Conservation (phyloP, 345 rosid species). For the Crucihimalaya himalaica region DNA sequence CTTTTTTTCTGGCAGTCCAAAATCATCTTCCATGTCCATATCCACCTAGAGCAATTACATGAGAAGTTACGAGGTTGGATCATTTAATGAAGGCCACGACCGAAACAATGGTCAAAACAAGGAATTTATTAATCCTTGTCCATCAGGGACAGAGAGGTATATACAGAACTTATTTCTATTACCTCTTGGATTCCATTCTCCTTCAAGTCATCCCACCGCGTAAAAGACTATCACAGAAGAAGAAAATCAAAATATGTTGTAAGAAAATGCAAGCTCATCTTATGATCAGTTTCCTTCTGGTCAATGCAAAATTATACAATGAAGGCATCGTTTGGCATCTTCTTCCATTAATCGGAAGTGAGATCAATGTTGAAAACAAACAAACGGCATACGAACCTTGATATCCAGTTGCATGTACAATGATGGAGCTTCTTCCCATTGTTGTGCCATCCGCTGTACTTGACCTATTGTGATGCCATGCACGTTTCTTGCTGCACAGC, state of each 20-base stretch:
- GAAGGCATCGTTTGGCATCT: neutral
- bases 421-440: constrained; percentile 87
- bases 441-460: constrained; percentile 75
- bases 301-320: constrained; percentile 20
- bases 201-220: constrained; percentile 77
- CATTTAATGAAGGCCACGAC: neutral
- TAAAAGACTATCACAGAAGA: constrained; percentile 64
- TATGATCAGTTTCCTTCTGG: neutral
- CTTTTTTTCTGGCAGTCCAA: constrained; percentile 48
- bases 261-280: neutral
- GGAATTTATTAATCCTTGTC: constrained; percentile 1
- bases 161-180: constrained; percentile 34
- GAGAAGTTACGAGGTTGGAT: constrained; percentile 15
- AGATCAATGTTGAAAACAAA: constrained; percentile 6
- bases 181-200: constrained; percentile 88
- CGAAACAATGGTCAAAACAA: constrained; percentile 20
- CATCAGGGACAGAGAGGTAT: neutral
- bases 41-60: constrained; percentile 62
- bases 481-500: constrained; percentile 95
- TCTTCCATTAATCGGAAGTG: constrained; percentile 10
- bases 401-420: constrained; percentile 73
- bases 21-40: constrained; percentile 92
- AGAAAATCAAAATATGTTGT: constrained; percentile 19
- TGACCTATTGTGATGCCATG: constrained; percentile 82
- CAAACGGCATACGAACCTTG: constrained; percentile 52